Conservation (phyloP, 106 monocot species). For the Dactylorhiza incarnata region DNA sequence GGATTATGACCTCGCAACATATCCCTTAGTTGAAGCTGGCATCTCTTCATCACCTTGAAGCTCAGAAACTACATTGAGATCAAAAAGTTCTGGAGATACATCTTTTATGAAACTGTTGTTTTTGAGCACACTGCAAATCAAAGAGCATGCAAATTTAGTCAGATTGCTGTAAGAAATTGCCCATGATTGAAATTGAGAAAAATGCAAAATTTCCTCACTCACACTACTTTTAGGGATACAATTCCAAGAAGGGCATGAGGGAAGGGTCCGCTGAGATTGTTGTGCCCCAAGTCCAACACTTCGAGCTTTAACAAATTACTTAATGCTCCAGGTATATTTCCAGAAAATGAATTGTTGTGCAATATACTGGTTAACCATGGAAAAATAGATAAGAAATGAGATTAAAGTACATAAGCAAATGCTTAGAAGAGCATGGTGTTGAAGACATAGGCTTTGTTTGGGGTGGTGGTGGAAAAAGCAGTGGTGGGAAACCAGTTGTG, state of each 20-base stretch:
- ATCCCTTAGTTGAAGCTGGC: conserved; percentile 4
- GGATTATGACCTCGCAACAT: conserved; percentile 19
- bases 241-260: conserved; percentile 16
- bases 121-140: conserved; percentile 19
- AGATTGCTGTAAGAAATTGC: background rate
- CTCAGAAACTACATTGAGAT: conserved; percentile 16
- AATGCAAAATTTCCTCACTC: background rate
- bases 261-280: conserved; percentile 30
- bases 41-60: conserved; percentile 17
- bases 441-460: background rate
- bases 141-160: background rate
- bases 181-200: background rate
- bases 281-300: conserved; percentile 30
- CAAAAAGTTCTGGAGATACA: conserved; percentile 14
- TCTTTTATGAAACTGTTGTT: conserved; percentile 24
- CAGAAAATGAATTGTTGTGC: conserved; percentile 41
- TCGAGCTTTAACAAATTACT: conserved; percentile 23
- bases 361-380: conserved; percentile 19
- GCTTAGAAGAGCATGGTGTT: background rate
- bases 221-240: background rate
- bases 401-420: background rate
- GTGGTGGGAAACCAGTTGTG: too few species aligned
- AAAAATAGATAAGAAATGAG: background rate
- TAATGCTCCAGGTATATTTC: conserved; percentile 28
- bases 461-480: too few species aligned